Base-by-base conservation (phyloP, 805 yeast genomes). In the Kodamaea sagamina region DNA sequence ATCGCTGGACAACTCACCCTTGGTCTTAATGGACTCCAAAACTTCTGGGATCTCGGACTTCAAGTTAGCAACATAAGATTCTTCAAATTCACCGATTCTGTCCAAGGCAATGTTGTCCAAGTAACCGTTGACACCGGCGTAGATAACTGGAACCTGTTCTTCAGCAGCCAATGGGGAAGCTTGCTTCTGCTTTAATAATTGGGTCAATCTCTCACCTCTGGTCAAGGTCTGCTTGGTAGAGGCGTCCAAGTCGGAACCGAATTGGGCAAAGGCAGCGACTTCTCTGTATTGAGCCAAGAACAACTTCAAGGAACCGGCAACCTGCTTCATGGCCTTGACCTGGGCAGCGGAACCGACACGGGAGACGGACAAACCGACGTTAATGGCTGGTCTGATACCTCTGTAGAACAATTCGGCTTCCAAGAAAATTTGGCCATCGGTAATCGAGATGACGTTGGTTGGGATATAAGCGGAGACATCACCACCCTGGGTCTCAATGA, bases 221-320 rank as follows among this genome's bases (percentile, higher is more conserved):
- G 80, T 78, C 74, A 93, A 84, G 67, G 99, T 93, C 81, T 89
- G 97, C 82, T 92, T 93, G 76, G 99, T 93, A 50, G 97, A 89
- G 62, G 99, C 98, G 77, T 93, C 99, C 74, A 93, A 84, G 78
- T 93, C 99, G 61, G 99, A 93, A 85, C 99, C 99, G 83, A 93
- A 93, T 83, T 93, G 99, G 65, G 99, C 99, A 76, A 93, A 93
- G 66, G 99, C 99, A 72, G 99, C 99, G 65, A 93, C 99, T 85
- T 93, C 99, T 89, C 99, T 90, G 87, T 93, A 93, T 82, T 93
- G 99, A 65, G 99, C 99, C 83, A 93, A 87, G 97, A 89, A 93
- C 75, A 93, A 88, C 78, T 93, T 93, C 79, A 93, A 86, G 61
- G 99, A 93, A 86, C 99, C 99, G 61, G 99, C 99, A 77, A 93